Percentiles rank a stretch among this genome's conserved stretches.
Conservation (phyloP, 331 rosid species). For the Pyrus hybrid region DNA sequence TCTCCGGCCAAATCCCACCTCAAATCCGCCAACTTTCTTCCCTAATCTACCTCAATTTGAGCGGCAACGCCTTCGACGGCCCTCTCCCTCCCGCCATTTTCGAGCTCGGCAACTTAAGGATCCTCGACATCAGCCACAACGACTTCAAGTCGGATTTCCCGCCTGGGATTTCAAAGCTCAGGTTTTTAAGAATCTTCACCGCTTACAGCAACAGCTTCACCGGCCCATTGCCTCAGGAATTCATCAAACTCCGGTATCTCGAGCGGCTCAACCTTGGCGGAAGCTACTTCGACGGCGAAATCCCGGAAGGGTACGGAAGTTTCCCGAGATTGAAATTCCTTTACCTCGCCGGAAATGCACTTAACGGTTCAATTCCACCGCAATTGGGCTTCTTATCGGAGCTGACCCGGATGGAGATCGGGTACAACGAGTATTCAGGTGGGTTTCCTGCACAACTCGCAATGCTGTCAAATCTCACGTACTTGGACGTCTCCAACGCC, state of each 20-base stretch:
- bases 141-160: constrained; percentile 72
- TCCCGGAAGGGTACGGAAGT: constrained; percentile 61
- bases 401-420: constrained; percentile 71
- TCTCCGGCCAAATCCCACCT: constrained; percentile 65
- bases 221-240: constrained; percentile 58
- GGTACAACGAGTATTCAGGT: constrained; percentile 68
- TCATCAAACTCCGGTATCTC: constrained; percentile 47
- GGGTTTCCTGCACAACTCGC: constrained; percentile 48
- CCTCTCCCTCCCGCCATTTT: constrained; percentile 52
- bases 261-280: constrained; percentile 86
- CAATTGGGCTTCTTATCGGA: constrained; percentile 47
- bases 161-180: constrained; percentile 74
- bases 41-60: constrained; percentile 61
- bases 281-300: constrained; percentile 66
- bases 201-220: constrained; percentile 84
- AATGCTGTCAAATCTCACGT: constrained; percentile 40
- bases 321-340: constrained; percentile 48
- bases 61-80: constrained; percentile 59
- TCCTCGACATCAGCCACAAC: constrained; percentile 69
- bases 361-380: constrained; percentile 56
- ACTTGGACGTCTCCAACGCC: constrained; percentile 57
- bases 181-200: constrained; percentile 52
- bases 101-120: constrained; percentile 47
- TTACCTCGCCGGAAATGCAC: constrained; percentile 60
- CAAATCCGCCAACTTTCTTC: constrained; percentile 46